phyloP scores from a whole-genome alignment of 306 rosid species.

The Dryas octopetala region DNA sequence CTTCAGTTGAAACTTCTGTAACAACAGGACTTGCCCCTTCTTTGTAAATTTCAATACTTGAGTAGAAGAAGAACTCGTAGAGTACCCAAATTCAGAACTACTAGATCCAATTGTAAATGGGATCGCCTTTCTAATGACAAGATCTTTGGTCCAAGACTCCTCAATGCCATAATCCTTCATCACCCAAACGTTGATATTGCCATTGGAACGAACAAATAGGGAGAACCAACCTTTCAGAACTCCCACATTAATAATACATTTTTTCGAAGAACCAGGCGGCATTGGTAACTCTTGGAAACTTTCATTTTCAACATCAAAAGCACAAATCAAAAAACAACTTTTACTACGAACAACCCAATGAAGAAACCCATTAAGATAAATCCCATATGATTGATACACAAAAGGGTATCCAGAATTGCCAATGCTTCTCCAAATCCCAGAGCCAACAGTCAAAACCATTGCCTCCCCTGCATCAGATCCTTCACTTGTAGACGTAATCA shows the following conservation, averaged over 20 bases:
- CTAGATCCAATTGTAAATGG: no score
- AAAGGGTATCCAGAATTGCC: background rate
- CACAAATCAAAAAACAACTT: background rate
- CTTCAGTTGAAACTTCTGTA: background rate
- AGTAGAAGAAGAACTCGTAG: background rate
- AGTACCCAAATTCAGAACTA: background rate
- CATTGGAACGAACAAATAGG: background rate
- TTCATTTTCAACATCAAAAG: conserved; percentile 1
- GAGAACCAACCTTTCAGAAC: background rate
- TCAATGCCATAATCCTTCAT: conserved; percentile 10
- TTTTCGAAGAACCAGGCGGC: background rate
- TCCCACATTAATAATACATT: background rate
- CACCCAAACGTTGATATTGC: conserved; percentile 6
- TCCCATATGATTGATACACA: conserved; percentile 4
- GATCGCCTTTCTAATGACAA: background rate
- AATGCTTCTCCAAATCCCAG: conserved; percentile 1
- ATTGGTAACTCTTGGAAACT: background rate
- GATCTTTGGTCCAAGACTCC: conserved; percentile 6
- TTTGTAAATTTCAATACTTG: conserved; percentile 7
- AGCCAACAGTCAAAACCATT: conserved; percentile 1
- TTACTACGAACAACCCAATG: conserved; percentile 1
- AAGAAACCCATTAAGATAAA: conserved; percentile 6
- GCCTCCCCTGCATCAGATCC: background rate
- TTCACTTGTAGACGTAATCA: background rate
- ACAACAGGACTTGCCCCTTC: conserved; percentile 5